Evolutionary conservation across 495 filamentous ascomycete species (phyloP).

Genomic region (Physcia stellaris): DNA sequence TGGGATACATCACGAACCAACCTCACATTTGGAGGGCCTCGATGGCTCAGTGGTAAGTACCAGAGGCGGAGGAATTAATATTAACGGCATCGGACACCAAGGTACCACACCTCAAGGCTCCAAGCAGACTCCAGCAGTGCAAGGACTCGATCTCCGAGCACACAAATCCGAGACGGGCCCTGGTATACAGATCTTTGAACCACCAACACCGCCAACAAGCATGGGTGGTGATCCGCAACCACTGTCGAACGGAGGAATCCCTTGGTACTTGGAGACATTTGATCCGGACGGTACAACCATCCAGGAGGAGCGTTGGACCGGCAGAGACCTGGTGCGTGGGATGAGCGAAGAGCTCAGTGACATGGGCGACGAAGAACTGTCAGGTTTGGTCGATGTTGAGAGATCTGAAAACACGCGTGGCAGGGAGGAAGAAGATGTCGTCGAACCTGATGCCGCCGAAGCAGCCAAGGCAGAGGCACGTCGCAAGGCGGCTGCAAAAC

Average conservation of each 20-base stretch:
- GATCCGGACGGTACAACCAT: slow-evolving; percentile 65
- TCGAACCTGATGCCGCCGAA: background rate
- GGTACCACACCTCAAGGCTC: slow-evolving; percentile 1
- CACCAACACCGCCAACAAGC: slow-evolving; percentile 32
- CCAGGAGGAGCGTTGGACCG: slow-evolving; percentile 65
- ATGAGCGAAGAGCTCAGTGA: slow-evolving; percentile 82
- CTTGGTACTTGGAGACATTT: slow-evolving; percentile 80
- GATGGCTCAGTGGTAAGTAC: background rate
- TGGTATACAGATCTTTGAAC: slow-evolving; percentile 7
- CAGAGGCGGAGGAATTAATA: background rate
- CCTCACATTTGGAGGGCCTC: background rate
- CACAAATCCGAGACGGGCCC: background rate
- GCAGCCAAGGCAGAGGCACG: background rate
- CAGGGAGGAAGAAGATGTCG: slow-evolving; percentile 2
- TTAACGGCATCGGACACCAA: background rate
- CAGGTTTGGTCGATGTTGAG: slow-evolving; percentile 43
- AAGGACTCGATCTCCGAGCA: background rate
- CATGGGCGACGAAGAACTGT: slow-evolving; percentile 73
- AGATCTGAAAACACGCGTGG: slow-evolving; percentile 6
- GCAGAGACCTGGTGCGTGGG: slow-evolving; percentile 56
- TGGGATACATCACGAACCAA: background rate
- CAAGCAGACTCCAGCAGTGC: background rate
- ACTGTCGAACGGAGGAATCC: slow-evolving; percentile 59
- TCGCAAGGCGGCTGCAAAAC: slow-evolving; percentile 25
- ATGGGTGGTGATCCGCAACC: slow-evolving; percentile 34